phyloP scores from a whole-genome alignment of 148 eudicot species.

The Polygonum maritimum region DNA sequence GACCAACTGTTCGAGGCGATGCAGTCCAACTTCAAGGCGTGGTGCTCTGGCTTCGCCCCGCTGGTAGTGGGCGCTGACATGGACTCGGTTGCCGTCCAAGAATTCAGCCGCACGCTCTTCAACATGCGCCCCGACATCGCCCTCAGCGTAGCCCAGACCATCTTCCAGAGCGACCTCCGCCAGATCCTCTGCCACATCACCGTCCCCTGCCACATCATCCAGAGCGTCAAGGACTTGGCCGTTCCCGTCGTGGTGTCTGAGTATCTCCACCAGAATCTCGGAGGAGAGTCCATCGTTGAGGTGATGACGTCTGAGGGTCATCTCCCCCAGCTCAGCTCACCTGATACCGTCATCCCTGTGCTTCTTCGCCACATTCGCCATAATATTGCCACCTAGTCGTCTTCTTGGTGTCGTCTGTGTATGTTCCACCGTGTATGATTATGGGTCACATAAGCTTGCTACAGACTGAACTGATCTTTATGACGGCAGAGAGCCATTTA shows the following conservation, averaged over 20 bases:
- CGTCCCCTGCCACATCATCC: conserved; percentile 74
- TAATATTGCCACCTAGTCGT: conserved; percentile 32
- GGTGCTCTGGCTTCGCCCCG: conserved; percentile 83
- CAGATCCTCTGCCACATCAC: conserved; percentile 48
- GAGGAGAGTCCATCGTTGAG: conserved; percentile 74
- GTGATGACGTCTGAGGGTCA: conserved; percentile 87
- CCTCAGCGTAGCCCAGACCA: conserved; percentile 50
- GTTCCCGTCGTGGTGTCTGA: conserved; percentile 88
- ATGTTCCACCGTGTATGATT: not conserved
- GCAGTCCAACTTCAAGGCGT: conserved; percentile 71
- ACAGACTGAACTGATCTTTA: not conserved
- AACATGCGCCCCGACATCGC: conserved; percentile 96
- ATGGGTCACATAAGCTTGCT: not conserved
- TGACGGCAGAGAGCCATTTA: not conserved
- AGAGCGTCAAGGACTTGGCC: conserved; percentile 82
- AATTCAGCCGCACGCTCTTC: conserved; percentile 81
- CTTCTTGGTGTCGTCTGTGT: not conserved
- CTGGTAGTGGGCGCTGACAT: conserved; percentile 80
- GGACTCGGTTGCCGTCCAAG: conserved; percentile 88
- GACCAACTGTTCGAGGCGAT: conserved; percentile 72
- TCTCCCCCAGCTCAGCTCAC: conserved; percentile 88
- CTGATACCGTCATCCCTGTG: conserved; percentile 67
- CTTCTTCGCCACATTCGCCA: conserved; percentile 62
- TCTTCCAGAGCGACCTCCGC: conserved; percentile 65
- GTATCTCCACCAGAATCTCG: conserved; percentile 79